These are phyloP conservation scores for Parascedosporium putredinis DNA, from an alignment of 2,329 filamentous ascomycete genomes.

Conservation along the genomic window DNA sequence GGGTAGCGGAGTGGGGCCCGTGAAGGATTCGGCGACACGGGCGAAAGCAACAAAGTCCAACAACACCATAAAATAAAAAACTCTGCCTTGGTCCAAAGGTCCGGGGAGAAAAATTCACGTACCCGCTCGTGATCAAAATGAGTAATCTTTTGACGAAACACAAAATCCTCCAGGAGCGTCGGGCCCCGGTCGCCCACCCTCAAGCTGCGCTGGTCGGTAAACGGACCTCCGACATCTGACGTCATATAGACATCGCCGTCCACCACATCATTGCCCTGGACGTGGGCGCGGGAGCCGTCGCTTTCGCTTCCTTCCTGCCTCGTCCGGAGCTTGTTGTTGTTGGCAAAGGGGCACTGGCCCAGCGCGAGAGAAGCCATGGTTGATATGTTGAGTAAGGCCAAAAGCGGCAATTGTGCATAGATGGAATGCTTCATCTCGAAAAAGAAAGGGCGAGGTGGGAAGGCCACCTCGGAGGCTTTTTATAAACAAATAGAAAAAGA, in stretches of 20 bases:
- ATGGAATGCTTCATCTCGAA: not conserved
- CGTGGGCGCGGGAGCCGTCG: conserved; percentile 19
- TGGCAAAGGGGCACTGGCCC: conserved; percentile 25
- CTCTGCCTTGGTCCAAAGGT: too few relatives aligned
- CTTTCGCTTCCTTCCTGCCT: conserved; percentile 14
- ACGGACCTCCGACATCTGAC: conserved; percentile 57
- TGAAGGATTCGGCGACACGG: not conserved
- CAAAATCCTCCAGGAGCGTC: conserved; percentile 61
- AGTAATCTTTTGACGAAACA: conserved; percentile 62
- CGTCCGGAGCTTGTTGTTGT: conserved; percentile 16
- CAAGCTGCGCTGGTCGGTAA: conserved; percentile 55
- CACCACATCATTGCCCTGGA: conserved; percentile 32
- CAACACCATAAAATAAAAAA: too few relatives aligned
- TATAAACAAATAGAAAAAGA: not conserved
- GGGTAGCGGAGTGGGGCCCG: not conserved
- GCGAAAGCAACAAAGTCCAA: too few relatives aligned
- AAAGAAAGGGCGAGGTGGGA: not conserved
- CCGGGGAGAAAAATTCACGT: too few relatives aligned
- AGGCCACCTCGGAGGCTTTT: not conserved
- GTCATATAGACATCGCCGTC: conserved; percentile 49
- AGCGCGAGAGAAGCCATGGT: conserved; percentile 16
- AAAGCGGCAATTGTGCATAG: not conserved
- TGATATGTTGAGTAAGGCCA: not conserved
- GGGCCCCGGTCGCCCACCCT: conserved; percentile 58
- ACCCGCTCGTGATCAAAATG: conserved; percentile 63